phyloP scores from a whole-genome alignment of 345 rosid species.

The Angophora floribunda region DNA sequence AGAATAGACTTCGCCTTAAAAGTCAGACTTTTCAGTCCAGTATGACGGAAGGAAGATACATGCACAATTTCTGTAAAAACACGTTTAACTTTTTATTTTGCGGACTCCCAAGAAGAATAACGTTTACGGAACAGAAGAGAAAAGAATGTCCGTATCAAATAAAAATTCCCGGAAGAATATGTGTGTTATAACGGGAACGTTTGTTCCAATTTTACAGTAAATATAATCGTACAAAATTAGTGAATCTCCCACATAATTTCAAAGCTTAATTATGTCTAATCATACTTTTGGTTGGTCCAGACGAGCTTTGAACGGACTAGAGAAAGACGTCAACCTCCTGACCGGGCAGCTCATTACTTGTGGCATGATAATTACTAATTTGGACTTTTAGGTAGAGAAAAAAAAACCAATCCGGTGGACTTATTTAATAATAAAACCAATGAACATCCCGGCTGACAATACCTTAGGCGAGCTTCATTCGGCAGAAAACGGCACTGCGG shows the following conservation, averaged over 20 bases:
- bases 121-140: not conserved
- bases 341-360: not conserved
- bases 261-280: not conserved
- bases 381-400: not conserved
- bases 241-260: not conserved
- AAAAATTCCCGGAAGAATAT: not conserved
- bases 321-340: not conserved
- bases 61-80: not conserved
- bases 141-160: not conserved
- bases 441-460: not conserved
- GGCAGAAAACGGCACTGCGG: not conserved
- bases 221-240: not conserved
- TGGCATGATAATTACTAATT: not conserved
- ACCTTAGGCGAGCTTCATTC: not conserved
- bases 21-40: not conserved
- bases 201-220: not conserved
- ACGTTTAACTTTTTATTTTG: not conserved
- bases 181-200: not conserved
- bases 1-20: no score
- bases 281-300: not conserved
- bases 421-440: not conserved
- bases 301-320: not conserved
- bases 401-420: not conserved
- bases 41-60: not conserved
- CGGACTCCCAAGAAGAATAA: not conserved